Base-by-base conservation (phyloP, 768 basidiomycete species). In the Gloeopeniophorella convolvens region DNA sequence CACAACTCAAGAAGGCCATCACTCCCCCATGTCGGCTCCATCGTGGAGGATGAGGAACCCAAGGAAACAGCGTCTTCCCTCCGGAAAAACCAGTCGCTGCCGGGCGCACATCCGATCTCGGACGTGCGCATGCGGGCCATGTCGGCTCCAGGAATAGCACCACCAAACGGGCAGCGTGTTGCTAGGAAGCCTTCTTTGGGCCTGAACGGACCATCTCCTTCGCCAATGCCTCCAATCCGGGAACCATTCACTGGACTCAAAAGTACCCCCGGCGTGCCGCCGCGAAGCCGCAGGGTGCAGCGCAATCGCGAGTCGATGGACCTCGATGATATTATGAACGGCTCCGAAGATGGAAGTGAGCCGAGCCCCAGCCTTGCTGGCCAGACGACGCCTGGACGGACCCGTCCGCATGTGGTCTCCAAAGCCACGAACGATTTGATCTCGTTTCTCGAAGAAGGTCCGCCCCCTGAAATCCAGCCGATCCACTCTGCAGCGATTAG, bases 251-350 rank as follows among this genome's bases (percentile, higher is more conserved):
- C 32, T 33, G 28, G 31, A 9, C 24, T 30, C n/a, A 56, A 49
- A 20, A 45, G 31, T 44, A 23, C 42, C 21, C 21, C 54, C n/a
- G 56, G 59, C 16, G 70, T 71, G 51, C 78, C 80, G 8, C 63
- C 66, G 51, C 73, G 77, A 16, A 80, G 73, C 5, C 75, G 79
- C 28, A 76, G 69, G 56, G 61, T 76, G 33, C 77, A 73, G 50
- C 73, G 69, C 33, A 79, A 80, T 55, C 70, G 77, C 30, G 88
- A 87, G 61, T 85, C 84, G 2, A 56, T 88, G 53, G 82, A 89
- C 63, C 60, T 89, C 54, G 87, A 90, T 60, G 85, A 86, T 50
- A 63, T 88, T 20, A 81, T 87, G 82, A 78, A 72, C 33, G 79
- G 73, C 20, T 84, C 79, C 6, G 86, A 84, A 54, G 79, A 79